Conservation (phyloP, 306 rosid genomes). For the Alnus rubra region DNA sequence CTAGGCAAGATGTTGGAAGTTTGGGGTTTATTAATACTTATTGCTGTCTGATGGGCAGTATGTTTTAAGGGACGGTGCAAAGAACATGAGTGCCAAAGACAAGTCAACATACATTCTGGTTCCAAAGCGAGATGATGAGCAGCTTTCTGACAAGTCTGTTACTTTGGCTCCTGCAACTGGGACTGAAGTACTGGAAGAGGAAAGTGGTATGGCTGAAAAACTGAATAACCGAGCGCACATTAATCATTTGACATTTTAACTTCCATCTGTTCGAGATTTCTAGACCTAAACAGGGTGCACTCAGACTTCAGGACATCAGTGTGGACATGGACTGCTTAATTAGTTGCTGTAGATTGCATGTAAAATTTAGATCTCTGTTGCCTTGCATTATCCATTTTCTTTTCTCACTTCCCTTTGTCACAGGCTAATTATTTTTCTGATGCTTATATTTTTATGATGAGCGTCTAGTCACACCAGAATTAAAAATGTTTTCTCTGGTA, state of each 20-base stretch:
- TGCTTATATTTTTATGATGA: neutral
- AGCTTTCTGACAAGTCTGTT: conserved; percentile 44
- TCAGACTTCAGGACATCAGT: neutral
- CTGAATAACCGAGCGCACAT: neutral
- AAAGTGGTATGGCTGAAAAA: conserved; percentile 44
- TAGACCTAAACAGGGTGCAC: neutral
- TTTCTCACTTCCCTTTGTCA: conserved; percentile 21
- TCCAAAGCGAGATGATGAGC: conserved; percentile 50
- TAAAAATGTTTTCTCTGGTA: neutral
- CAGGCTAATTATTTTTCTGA: neutral
- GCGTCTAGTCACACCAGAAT: neutral
- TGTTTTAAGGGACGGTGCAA: conserved; percentile 59
- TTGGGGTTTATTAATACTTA: conserved; percentile 5
- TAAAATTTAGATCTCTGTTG: neutral
- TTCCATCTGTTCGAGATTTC: neutral
- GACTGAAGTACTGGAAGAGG: conserved; percentile 41
- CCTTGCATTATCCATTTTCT: conserved; percentile 7
- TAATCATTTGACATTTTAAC: neutral
- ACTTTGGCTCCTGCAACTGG: conserved; percentile 47
- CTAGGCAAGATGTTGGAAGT: neutral
- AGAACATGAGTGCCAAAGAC: conserved; percentile 40
- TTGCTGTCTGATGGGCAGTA: conserved; percentile 51
- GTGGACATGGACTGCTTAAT: neutral
- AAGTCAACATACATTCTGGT: conserved; percentile 47
- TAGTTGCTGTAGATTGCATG: neutral